These are phyloP conservation scores for Chaetothyriales sp. DNA, from an alignment of 2,329 filamentous ascomycete species.

Conservation along the genomic window DNA sequence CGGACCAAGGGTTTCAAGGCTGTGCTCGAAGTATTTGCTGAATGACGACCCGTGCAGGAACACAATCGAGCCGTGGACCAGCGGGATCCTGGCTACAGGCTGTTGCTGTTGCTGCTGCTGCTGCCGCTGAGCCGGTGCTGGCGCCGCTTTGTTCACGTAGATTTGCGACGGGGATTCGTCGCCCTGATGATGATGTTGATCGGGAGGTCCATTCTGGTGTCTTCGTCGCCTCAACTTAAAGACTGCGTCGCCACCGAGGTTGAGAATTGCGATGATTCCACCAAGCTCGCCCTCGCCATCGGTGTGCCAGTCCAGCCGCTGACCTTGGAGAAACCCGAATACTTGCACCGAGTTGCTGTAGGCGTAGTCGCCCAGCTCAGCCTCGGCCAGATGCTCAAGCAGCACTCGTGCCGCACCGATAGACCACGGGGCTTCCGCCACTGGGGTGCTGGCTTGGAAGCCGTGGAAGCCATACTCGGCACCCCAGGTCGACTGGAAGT, in stretches of 20 bases:
- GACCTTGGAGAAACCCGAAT: background rate
- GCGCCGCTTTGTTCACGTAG: no score
- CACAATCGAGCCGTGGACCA: slow-evolving; percentile 1
- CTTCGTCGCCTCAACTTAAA: background rate
- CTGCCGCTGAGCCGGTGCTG: background rate
- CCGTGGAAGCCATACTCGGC: slow-evolving; percentile 1
- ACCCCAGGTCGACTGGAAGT: background rate
- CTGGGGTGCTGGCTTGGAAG: background rate
- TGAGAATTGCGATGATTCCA: slow-evolving; percentile 40
- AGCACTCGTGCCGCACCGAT: background rate
- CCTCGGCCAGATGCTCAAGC: background rate
- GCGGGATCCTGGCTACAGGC: background rate
- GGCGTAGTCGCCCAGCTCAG: background rate
- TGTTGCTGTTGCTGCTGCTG: background rate
- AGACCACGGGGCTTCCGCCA: background rate
- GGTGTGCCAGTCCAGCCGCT: background rate
- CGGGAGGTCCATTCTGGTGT: no score
- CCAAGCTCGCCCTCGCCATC: slow-evolving; percentile 43
- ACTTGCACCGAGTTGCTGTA: background rate
- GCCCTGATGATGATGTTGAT: slow-evolving; percentile 2
- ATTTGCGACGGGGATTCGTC: background rate
- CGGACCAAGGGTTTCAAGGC: background rate
- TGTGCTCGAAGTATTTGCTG: background rate
- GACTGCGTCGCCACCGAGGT: slow-evolving; percentile 35
- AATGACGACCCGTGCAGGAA: background rate